phyloP scores from a whole-genome alignment of 1,284 basidiomycete genomes.

The Sporisorium exsertum region DNA sequence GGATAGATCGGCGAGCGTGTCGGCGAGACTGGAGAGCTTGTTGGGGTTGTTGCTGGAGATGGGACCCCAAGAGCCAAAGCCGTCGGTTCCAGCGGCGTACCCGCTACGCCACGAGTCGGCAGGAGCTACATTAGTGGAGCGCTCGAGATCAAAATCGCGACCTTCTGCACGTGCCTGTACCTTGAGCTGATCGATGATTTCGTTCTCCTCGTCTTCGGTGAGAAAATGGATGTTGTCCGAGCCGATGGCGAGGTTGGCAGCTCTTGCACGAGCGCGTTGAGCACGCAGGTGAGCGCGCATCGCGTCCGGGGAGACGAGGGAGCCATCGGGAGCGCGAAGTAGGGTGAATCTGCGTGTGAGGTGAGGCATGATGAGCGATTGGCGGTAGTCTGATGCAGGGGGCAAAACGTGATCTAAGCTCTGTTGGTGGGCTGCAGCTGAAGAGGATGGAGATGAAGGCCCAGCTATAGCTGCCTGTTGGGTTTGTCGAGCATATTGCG shows the following conservation, averaged over 20 bases:
- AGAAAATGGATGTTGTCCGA: conserved; percentile 49
- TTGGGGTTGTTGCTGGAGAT: conserved; percentile 6
- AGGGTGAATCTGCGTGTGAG: conserved; percentile 62
- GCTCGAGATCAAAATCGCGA: conserved; percentile 37
- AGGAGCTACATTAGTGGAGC: conserved; percentile 4
- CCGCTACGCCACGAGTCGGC: conserved; percentile 36
- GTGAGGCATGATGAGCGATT: conserved; percentile 66
- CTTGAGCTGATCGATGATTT: conserved; percentile 62
- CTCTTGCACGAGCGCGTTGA: conserved; percentile 59
- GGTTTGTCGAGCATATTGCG: conserved; percentile 3
- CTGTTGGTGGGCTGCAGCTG: conserved; percentile 11
- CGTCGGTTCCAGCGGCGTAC: conserved; percentile 53
- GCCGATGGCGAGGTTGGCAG: conserved; percentile 35
- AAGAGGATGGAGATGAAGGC: not conserved
- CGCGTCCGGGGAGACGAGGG: conserved; percentile 61
- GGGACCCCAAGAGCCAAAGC: conserved; percentile 55
- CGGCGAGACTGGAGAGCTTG: conserved; percentile 38
- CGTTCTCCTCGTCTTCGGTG: conserved; percentile 65
- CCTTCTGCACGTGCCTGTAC: conserved; percentile 47
- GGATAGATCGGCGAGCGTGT: conserved; percentile 41
- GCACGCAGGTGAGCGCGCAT: conserved; percentile 63
- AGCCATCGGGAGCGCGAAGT: conserved; percentile 58
- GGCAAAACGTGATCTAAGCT: conserved; percentile 47
- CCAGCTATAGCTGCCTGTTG: not conserved
- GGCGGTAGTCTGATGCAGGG: conserved; percentile 52